phyloP scores from a whole-genome alignment of 2,329 filamentous ascomycete genomes.

The Furcasterigmium furcatum region DNA sequence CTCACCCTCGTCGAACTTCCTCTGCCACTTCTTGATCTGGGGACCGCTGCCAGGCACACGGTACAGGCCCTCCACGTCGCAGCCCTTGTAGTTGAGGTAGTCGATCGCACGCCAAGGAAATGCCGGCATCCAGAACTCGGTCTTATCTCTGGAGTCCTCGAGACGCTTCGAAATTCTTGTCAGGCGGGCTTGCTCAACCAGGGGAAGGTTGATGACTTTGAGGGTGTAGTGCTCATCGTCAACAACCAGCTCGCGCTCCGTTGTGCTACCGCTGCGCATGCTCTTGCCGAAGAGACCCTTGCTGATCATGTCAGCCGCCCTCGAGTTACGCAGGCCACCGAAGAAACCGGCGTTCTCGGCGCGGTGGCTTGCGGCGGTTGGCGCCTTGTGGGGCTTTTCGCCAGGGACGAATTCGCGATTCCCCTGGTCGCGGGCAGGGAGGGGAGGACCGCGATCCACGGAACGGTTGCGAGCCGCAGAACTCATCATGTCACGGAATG shows the following conservation, averaged over 20 bases:
- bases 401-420: conserved; percentile 28
- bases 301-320: conserved; percentile 76
- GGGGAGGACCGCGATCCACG: conserved; percentile 55
- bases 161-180: conserved; percentile 89
- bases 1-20: conserved; percentile 80
- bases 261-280: conserved; percentile 67
- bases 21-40: conserved; percentile 91
- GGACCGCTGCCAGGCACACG: conserved; percentile 86
- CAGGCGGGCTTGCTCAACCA: conserved; percentile 84
- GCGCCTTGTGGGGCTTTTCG: neutral
- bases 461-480: conserved; percentile 68
- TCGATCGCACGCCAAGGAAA: conserved; percentile 95
- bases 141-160: conserved; percentile 88
- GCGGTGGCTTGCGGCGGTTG: neutral
- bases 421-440: conserved; percentile 35
- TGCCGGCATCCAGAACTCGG: conserved; percentile 97
- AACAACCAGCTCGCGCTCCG: conserved; percentile 60
- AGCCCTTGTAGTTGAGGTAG: conserved; percentile 92
- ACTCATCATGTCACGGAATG: conserved; percentile 65
- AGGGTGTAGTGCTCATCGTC: conserved; percentile 83
- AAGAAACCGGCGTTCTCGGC: conserved; percentile 64
- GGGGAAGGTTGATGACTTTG: conserved; percentile 79
- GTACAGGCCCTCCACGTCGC: conserved; percentile 90
- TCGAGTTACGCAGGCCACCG: conserved; percentile 68
- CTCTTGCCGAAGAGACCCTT: conserved; percentile 82